A percentile compares a stretch with the other conserved stretches of the same genome.
Evolutionary conservation across 2,329 filamentous ascomycete species (phyloP).

Genomic region (Botryotinia convoluta): DNA sequence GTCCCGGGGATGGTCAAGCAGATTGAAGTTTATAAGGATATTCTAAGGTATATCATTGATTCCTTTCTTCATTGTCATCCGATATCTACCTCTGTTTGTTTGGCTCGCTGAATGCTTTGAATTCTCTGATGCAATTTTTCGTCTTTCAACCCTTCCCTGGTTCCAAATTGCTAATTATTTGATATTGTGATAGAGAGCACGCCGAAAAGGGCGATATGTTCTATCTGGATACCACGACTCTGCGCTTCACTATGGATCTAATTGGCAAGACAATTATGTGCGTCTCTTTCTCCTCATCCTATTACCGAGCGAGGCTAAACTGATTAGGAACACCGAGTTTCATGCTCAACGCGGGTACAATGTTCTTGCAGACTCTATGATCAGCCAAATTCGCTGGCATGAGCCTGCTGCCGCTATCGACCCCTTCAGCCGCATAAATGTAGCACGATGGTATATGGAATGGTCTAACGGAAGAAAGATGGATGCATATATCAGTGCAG

Average conservation of each 20-base stretch:
- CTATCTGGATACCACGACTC: constrained; percentile 23
- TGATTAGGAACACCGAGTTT: constrained; percentile 8
- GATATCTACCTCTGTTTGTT: background rate
- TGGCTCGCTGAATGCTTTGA: background rate
- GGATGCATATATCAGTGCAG: constrained; percentile 27
- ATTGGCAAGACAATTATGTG: constrained; percentile 24
- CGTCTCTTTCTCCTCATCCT: background rate
- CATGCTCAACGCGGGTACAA: constrained; percentile 12
- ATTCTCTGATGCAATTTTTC: background rate
- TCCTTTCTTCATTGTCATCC: background rate
- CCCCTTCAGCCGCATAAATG: constrained; percentile 6
- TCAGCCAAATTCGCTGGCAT: constrained; percentile 28
- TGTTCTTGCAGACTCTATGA: constrained; percentile 24
- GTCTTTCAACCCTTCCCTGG: background rate
- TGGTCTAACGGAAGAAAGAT: constrained; percentile 27
- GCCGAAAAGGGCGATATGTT: constrained; percentile 26
- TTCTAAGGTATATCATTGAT: constrained; percentile 5
- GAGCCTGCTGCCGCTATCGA: constrained; percentile 22
- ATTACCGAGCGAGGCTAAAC: background rate
- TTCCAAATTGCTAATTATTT: background rate
- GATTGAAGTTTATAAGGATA: constrained; percentile 19
- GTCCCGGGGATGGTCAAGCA: constrained; percentile 22
- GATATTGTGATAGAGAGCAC: constrained; percentile 17
- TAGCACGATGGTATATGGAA: constrained; percentile 19
- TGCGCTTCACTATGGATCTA: constrained; percentile 30